These are phyloP conservation scores for Zygoascus meyerae DNA, from an alignment of 1,139 yeast species.

Conservation along the genomic window DNA sequence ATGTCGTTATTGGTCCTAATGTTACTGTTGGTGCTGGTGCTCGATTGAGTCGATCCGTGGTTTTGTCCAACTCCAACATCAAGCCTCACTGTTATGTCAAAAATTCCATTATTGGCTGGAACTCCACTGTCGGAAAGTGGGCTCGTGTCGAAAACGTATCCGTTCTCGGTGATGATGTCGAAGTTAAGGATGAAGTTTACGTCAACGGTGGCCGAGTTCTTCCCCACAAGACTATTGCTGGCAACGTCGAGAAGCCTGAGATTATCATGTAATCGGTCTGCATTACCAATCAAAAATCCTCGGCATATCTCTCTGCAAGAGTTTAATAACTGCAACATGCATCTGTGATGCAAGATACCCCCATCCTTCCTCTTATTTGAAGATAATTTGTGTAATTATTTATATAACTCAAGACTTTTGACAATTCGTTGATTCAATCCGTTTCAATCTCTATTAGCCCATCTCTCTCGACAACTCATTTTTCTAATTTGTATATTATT, in stretches of 20 bases:
- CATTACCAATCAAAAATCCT: too few species aligned
- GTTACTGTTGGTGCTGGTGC: conserved; percentile 97
- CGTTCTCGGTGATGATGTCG: conserved; percentile 98
- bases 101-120: conserved; percentile 98
- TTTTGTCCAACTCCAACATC: conserved; percentile 83
- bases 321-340: too few species aligned
- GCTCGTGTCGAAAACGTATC: conserved; percentile 98
- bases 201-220: conserved; percentile 98
- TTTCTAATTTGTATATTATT: too few species aligned
- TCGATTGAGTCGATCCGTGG: conserved; percentile 92
- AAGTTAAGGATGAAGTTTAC: conserved; percentile 95
- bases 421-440: too few species aligned
- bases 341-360: too few species aligned
- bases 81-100: conserved; percentile 98
- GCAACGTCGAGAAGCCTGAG: conserved; percentile 95
- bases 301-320: too few species aligned
- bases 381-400: too few species aligned
- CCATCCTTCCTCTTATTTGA: too few species aligned
- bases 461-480: too few species aligned
- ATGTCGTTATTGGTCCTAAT: conserved; percentile 96
- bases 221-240: conserved; percentile 96
- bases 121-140: conserved; percentile 98
- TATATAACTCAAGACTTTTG: too few species aligned
- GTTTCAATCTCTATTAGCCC: too few species aligned
- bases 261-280: conserved; percentile 70